phyloP scores from a whole-genome alignment of 2,329 filamentous ascomycete genomes.

The Pseudocercospora fuligena region DNA sequence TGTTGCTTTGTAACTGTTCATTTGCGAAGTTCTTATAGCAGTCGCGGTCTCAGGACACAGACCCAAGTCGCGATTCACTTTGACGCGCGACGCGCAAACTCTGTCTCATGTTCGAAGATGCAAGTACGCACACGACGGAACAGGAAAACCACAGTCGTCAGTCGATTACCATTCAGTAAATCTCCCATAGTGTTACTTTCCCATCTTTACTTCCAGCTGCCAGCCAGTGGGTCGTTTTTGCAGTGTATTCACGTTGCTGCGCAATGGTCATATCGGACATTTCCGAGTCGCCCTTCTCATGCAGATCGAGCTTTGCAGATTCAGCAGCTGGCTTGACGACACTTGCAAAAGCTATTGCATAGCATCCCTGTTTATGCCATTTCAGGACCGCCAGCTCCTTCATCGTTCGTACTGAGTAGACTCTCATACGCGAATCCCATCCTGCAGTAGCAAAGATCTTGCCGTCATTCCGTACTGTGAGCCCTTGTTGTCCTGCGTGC shows the following conservation, averaged over 20 bases:
- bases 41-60: too few species aligned
- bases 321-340: slow-evolving; percentile 32
- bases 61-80: too few species aligned
- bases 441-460: slow-evolving; percentile 87
- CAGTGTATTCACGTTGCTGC: slow-evolving; percentile 54
- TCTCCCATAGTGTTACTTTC: slow-evolving; percentile 93
- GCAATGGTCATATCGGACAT: slow-evolving; percentile 36
- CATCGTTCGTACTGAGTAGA: slow-evolving; percentile 78
- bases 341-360: slow-evolving; percentile 73
- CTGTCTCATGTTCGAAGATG: too few species aligned
- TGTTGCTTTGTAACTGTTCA: too few species aligned
- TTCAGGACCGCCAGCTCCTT: slow-evolving; percentile 89
- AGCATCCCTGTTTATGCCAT: slow-evolving; percentile 91
- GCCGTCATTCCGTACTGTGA: slow-evolving; percentile 77
- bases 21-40: too few species aligned
- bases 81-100: too few species aligned
- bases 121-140: too few species aligned
- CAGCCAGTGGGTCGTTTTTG: slow-evolving; percentile 80
- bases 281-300: slow-evolving; percentile 3
- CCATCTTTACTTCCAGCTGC: slow-evolving; percentile 92
- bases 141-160: too few species aligned
- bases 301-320: background rate
- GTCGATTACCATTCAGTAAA: slow-evolving; percentile 64
- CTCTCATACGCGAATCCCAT: slow-evolving; percentile 82
- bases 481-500: slow-evolving; percentile 85